Evolutionary conservation across 2,329 filamentous ascomycete species (phyloP).

Genomic region (Apiospora malaysiana): DNA sequence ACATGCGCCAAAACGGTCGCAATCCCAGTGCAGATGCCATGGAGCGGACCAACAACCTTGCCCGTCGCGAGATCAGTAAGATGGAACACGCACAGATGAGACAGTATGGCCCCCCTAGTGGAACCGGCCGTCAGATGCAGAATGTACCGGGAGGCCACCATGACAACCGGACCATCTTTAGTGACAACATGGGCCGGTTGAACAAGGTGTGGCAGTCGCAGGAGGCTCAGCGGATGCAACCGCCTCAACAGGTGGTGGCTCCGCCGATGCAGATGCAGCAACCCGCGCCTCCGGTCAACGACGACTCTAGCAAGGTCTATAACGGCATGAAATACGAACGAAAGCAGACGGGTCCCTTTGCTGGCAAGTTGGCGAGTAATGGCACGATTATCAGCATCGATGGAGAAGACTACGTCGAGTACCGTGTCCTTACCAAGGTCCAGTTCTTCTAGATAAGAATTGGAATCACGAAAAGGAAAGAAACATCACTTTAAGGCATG

Average conservation of each 20-base stretch:
- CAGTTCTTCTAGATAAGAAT: constrained; percentile 56
- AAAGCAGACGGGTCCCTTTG: constrained; percentile 64
- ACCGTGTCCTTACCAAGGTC: constrained; percentile 68
- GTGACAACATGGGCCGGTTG: constrained; percentile 58
- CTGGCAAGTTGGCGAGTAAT: constrained; percentile 67
- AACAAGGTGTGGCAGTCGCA: constrained; percentile 63
- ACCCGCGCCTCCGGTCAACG: constrained; percentile 31
- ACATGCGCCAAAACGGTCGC: constrained; percentile 44
- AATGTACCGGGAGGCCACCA: constrained; percentile 26
- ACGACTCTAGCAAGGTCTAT: constrained; percentile 61
- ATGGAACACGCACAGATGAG: constrained; percentile 58
- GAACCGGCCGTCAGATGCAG: constrained; percentile 28
- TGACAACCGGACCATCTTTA: constrained; percentile 45
- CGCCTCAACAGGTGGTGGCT: constrained; percentile 30
- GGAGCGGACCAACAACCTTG: constrained; percentile 55
- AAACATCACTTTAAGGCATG: neutral
- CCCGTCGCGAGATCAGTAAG: constrained; percentile 57
- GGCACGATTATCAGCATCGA: constrained; percentile 68
- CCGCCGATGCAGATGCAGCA: constrained; percentile 21
- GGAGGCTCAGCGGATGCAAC: constrained; percentile 49
- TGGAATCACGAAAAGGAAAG: neutral
- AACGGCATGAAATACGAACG: constrained; percentile 67
- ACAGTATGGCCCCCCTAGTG: constrained; percentile 34
- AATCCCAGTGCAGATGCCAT: constrained; percentile 41
- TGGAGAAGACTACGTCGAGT: constrained; percentile 71